Evolutionary conservation across 768 basidiomycete species (phyloP).

Genomic region (Auriculariales sp.): DNA sequence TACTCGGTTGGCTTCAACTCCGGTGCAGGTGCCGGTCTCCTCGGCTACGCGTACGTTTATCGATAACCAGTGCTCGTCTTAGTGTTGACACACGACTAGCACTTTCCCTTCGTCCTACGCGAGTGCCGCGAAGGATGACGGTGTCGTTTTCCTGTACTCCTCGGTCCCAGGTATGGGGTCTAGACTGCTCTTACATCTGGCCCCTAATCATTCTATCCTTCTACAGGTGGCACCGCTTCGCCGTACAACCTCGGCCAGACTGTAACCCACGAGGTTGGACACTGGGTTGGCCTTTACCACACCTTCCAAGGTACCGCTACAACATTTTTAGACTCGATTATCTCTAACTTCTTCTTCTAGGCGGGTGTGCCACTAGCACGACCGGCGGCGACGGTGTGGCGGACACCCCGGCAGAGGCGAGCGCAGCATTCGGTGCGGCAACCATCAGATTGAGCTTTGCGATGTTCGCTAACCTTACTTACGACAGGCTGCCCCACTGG

Average conservation of each 20-base stretch:
- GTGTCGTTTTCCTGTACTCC: slow-evolving; percentile 24
- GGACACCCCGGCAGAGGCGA: slow-evolving; percentile 12
- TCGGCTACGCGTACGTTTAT: slow-evolving; percentile 27
- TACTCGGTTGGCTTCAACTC: slow-evolving; percentile 18
- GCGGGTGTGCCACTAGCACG: no score
- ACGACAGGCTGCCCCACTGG: no score
- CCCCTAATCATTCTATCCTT: no score
- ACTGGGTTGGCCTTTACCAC: slow-evolving; percentile 47
- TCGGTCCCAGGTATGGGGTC: slow-evolving; percentile 24
- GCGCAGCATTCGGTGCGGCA: slow-evolving; percentile 14
- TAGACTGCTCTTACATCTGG: no score
- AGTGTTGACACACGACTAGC: no score
- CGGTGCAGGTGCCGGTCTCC: slow-evolving; percentile 20
- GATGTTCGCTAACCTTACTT: no score
- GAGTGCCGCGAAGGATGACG: slow-evolving; percentile 30
- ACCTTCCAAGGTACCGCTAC: slow-evolving; percentile 40
- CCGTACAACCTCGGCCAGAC: slow-evolving; percentile 28
- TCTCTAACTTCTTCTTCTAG: no score
- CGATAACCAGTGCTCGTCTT: no score
- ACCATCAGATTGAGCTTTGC: no score
- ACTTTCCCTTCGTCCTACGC: slow-evolving; percentile 34
- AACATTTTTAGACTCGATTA: no score
- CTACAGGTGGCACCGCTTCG: slow-evolving; percentile 24
- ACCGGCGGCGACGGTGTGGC: slow-evolving; percentile 11
- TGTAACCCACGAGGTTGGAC: slow-evolving; percentile 41